Evolutionary conservation across 179 eudicot species (phyloP).

Genomic region (Silene coronaria): DNA sequence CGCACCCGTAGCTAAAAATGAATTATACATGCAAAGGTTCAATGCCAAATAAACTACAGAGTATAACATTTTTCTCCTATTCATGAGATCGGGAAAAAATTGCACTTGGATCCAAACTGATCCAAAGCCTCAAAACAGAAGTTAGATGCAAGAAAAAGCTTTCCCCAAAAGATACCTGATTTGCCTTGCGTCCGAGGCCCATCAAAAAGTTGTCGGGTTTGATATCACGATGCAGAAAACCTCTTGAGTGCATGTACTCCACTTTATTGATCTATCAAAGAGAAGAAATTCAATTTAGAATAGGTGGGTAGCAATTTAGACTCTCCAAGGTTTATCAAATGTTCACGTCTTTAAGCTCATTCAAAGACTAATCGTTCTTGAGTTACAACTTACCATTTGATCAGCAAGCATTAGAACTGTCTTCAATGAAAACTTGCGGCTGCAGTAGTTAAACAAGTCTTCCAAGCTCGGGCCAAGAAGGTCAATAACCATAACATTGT

Average conservation of each 20-base stretch:
- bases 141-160: background rate
- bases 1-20: background rate
- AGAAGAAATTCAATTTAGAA: slow-evolving; percentile 15
- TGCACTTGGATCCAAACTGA: background rate
- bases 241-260: slow-evolving; percentile 59
- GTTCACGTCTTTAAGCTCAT: background rate
- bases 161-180: slow-evolving; percentile 42
- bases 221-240: slow-evolving; percentile 69
- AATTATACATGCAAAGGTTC: background rate
- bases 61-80: background rate
- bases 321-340: background rate
- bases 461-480: slow-evolving; percentile 76
- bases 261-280: slow-evolving; percentile 46
- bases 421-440: slow-evolving; percentile 52
- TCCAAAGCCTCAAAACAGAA: background rate
- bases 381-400: slow-evolving; percentile 47
- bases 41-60: background rate
- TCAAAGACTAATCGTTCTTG: background rate
- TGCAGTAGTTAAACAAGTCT: slow-evolving; percentile 70
- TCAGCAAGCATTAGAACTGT: slow-evolving; percentile 73
- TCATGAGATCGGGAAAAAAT: background rate
- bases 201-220: slow-evolving; percentile 68
- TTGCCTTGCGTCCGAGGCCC: slow-evolving; percentile 75
- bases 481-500: slow-evolving; percentile 69
- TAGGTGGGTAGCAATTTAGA: background rate